Evolutionary conservation across 169 alveolate genomes (phyloP).

Genomic region (Plasmodium ovale): DNA sequence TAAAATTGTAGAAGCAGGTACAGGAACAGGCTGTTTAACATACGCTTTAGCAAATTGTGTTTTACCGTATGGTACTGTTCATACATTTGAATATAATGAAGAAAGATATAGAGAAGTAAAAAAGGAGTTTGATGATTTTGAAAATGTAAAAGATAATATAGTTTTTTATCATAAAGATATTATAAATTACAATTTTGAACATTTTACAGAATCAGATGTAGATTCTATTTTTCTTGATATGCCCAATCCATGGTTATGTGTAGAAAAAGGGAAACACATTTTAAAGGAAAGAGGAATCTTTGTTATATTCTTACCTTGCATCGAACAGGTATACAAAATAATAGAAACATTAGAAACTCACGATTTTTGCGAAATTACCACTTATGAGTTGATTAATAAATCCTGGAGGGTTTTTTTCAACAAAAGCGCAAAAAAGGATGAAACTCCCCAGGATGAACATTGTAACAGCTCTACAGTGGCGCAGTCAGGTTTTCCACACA

Average conservation of each 20-base stretch:
- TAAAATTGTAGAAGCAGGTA: slow-evolving; percentile 91
- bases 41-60: slow-evolving; percentile 88
- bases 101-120: slow-evolving; percentile 87
- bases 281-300: slow-evolving; percentile 86
- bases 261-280: slow-evolving; percentile 83
- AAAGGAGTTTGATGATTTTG: slow-evolving; percentile 77
- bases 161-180: slow-evolving; percentile 86
- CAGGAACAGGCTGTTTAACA: slow-evolving; percentile 94
- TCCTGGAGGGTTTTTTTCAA: slow-evolving; percentile 89
- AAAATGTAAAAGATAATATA: slow-evolving; percentile 53
- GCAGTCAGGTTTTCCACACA: background rate
- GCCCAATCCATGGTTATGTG: slow-evolving; percentile 94
- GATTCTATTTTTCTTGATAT: slow-evolving; percentile 91
- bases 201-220: slow-evolving; percentile 76
- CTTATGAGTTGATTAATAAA: slow-evolving; percentile 89
- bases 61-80: slow-evolving; percentile 89
- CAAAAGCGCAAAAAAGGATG: slow-evolving; percentile 39
- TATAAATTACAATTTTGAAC: slow-evolving; percentile 74
- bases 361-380: slow-evolving; percentile 80
- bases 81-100: slow-evolving; percentile 91
- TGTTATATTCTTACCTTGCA: slow-evolving; percentile 92
- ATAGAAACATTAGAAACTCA: slow-evolving; percentile 77
- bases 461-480: background rate
- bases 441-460: background rate
- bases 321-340: slow-evolving; percentile 91